These are phyloP conservation scores for Isatis tinctoria DNA, from an alignment of 345 rosid genomes.

Conservation along the genomic window DNA sequence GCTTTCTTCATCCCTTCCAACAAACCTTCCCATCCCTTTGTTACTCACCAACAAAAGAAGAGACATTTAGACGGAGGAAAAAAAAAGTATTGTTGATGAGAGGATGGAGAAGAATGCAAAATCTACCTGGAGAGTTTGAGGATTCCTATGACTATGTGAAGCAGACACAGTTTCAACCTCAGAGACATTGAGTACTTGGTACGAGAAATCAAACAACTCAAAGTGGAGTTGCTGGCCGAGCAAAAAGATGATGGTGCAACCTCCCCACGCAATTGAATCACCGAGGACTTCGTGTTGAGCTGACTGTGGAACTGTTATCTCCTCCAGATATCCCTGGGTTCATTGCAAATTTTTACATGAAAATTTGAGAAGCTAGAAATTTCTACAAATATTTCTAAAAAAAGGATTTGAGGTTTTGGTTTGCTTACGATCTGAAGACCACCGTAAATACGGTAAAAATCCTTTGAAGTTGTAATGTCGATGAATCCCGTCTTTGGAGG, in stretches of 20 bases:
- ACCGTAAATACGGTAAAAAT: conserved; percentile 86
- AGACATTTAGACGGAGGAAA: not conserved
- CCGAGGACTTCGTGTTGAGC: conserved; percentile 67
- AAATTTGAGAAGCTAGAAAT: not conserved
- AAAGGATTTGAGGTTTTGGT: conserved; percentile 11
- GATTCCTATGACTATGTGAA: conserved; percentile 48
- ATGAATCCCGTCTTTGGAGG: conserved; percentile 94
- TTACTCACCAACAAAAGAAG: not conserved
- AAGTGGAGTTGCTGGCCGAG: conserved; percentile 98
- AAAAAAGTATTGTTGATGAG: not conserved
- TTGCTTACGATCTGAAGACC: conserved; percentile 92
- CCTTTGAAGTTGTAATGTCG: conserved; percentile 95
- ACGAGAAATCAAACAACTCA: conserved; percentile 93
- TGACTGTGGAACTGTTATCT: conserved; percentile 44
- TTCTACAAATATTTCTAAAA: not conserved
- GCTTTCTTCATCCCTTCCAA: conserved; percentile 98
- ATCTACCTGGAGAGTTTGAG: conserved; percentile 62
- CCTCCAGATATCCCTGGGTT: conserved; percentile 82
- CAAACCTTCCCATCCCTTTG: conserved; percentile 84
- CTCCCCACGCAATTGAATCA: conserved; percentile 97
- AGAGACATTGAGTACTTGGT: conserved; percentile 94
- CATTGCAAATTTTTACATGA: not conserved
- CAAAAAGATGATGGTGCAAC: conserved; percentile 90
- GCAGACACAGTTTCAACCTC: conserved; percentile 82
- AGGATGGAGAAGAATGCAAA: not conserved